Base-by-base conservation (phyloP, 1,284 basidiomycete genomes). In the Trametes pubescens region DNA sequence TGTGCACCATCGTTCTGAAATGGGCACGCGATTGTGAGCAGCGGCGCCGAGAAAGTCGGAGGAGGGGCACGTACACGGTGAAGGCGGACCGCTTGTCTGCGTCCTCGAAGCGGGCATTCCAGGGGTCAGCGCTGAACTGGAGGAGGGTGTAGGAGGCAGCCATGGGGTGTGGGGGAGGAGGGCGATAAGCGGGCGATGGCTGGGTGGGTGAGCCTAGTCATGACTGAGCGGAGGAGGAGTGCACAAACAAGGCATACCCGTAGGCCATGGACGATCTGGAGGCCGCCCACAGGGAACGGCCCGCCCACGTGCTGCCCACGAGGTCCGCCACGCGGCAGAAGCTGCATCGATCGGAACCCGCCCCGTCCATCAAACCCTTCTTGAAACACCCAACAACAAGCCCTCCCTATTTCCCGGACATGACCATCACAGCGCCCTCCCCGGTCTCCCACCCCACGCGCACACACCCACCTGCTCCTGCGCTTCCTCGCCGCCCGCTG, bases 81-180 rank as follows among this genome's bases (percentile, higher is more conserved):
- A 91, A 92, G 0, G 90, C 90, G 26, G 80, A 75, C 47, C 83
- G 81, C 46, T 84, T 82, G 66, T 89, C 86, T 10, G 82, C 71
- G 73, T 92, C 90, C 72, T 88, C 82, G 70, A 87, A 91, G 40
- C 77, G 76, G 61, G 84, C 83, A 53, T 81, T 81, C 75, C 88
- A 86, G 4, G 85, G 84, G 73, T 91, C 84, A 52, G 81, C 77
- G 21, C 86, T 87, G 71, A 82, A 88, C 73, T 92, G 90, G 62
- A 87, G 79, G 58, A 92, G 84, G 47, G 84, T 75, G 69, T 83
- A 83, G 43, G 79, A 57, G 24, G 69, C 64, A 34, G 81, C 69
- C 80, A 84, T 83, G 59, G 56, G 57, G 65, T 32, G 29, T 8
- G 29, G 66, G 46, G 58, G 37, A 37, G 37, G 37, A 22, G 26